Conservation (phyloP, 768 basidiomycete species). For the Mycena metata region DNA sequence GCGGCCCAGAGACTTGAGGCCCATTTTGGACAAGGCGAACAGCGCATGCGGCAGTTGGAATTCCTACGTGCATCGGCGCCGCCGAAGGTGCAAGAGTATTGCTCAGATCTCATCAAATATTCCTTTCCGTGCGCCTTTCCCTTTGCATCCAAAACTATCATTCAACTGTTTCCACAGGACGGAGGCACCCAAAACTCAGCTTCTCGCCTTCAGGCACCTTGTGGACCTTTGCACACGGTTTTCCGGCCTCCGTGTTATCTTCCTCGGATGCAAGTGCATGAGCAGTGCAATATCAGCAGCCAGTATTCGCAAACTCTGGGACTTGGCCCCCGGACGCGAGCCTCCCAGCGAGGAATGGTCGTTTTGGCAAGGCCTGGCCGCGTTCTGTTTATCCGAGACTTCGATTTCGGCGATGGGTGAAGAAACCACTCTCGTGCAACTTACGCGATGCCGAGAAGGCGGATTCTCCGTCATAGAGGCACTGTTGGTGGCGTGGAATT, state of each 20-base stretch:
- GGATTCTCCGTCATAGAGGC: neutral
- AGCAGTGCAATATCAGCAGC: neutral
- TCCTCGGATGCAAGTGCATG: neutral
- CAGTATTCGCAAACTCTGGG: neutral
- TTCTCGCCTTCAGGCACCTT: neutral
- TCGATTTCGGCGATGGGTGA: neutral
- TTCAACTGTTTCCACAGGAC: neutral
- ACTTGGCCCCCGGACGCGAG: neutral
- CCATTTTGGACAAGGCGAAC: conserved; percentile 3
- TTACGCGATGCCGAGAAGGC: neutral
- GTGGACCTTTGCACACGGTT: neutral
- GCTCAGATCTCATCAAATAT: neutral
- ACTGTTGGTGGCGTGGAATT: neutral
- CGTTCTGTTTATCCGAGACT: neutral
- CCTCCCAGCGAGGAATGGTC: neutral
- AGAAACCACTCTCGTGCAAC: neutral
- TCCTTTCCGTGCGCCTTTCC: neutral
- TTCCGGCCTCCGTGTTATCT: neutral
- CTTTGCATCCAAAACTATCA: too few species aligned
- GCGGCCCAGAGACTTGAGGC: neutral
- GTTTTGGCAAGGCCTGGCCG: conserved; percentile 1
- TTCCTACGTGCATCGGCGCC: neutral
- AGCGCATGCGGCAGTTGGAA: neutral
- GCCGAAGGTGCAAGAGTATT: neutral
- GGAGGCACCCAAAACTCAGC: neutral